Evolutionary conservation across 139 green algal genomes (phyloP).

Genomic region (Coccomyxa sp.): DNA sequence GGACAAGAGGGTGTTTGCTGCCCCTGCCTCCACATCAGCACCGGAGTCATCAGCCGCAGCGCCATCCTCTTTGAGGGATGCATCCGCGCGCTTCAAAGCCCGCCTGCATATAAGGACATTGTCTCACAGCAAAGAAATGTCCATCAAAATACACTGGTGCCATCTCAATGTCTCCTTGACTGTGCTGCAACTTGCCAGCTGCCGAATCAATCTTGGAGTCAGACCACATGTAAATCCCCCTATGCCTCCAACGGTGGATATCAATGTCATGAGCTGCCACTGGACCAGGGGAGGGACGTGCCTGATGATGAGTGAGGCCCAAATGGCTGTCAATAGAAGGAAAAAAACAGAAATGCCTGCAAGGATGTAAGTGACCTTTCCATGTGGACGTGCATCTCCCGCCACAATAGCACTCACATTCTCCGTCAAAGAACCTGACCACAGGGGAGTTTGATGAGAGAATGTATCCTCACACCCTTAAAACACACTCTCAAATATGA

Average conservation of each 20-base stretch:
- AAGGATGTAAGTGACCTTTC: conserved; percentile 15
- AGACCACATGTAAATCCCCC: not conserved
- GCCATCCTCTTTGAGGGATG: not conserved
- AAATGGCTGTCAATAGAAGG: conserved; percentile 5
- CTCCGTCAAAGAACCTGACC: conserved; percentile 18
- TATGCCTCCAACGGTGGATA: not conserved
- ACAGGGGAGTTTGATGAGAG: not conserved
- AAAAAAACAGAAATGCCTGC: conserved; percentile 10
- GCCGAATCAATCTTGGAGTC: not conserved
- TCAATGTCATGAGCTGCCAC: not conserved
- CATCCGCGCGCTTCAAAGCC: conserved; percentile 2
- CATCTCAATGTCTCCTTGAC: not conserved
- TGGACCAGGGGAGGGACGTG: not conserved
- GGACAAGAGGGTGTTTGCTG: not conserved
- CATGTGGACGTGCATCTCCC: conserved; percentile 12
- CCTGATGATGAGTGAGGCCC: conserved; percentile 26
- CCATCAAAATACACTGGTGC: not conserved
- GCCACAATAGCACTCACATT: conserved; percentile 20
- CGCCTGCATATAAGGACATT: not conserved
- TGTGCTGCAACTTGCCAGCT: not conserved
- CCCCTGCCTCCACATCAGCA: not conserved
- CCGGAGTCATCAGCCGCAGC: not conserved
- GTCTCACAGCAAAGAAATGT: not conserved
- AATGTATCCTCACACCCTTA: not conserved
- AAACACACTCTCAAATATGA: not conserved